Conservation (phyloP, 2,329 filamentous ascomycete genomes). For the Bipolaris cookei region DNA sequence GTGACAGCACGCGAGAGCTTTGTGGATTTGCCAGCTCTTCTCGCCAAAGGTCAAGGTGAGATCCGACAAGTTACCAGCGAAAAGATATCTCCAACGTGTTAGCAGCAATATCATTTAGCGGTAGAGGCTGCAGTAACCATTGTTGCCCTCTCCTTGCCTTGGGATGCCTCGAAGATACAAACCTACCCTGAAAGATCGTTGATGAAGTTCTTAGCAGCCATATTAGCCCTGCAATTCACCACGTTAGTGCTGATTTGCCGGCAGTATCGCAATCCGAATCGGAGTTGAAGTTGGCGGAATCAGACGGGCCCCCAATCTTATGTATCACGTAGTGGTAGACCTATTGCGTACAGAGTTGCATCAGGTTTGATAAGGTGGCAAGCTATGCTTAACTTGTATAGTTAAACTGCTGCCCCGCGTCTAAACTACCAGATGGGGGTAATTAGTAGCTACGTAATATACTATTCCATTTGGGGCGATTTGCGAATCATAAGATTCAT, state of each 20-base stretch:
- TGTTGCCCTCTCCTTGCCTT: neutral
- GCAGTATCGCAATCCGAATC: neutral
- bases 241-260: neutral
- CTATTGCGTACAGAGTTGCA: neutral
- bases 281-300: neutral
- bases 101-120: neutral
- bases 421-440: neutral
- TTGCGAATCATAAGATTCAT: neutral
- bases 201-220: neutral
- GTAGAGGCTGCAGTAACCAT: neutral
- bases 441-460: neutral
- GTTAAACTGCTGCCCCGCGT: neutral
- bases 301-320: neutral
- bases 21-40: conserved; percentile 31
- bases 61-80: conserved; percentile 22
- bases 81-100: neutral
- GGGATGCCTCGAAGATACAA: neutral
- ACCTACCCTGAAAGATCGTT: neutral
- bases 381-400: neutral
- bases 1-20: conserved; percentile 27
- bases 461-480: neutral
- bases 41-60: conserved; percentile 25
- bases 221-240: neutral
- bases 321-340: neutral
- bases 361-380: neutral